Evolutionary conservation across 257 asterid genomes (phyloP).

Genomic region (Capsicum pubescens): DNA sequence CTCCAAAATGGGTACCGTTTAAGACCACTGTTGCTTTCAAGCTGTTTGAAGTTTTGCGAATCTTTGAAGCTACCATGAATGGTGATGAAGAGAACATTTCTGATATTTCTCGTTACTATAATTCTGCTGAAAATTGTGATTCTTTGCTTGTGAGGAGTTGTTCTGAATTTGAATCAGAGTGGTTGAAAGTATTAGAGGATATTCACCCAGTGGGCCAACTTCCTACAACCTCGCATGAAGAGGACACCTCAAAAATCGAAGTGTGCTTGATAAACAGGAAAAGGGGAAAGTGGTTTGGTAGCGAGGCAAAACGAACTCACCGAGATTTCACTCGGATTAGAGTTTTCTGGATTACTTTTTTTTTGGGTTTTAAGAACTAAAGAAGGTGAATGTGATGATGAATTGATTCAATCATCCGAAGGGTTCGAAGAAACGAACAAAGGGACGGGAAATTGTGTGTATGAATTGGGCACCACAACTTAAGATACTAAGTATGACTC

Average conservation of each 20-base stretch:
- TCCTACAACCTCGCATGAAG: neutral
- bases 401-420: constrained; percentile 23
- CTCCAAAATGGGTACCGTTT: constrained; percentile 45
- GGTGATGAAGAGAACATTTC: constrained; percentile 28
- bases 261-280: neutral
- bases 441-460: constrained; percentile 40
- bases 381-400: neutral
- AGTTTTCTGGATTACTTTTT: constrained; percentile 38
- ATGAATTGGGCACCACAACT: constrained; percentile 46
- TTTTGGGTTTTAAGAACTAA: constrained; percentile 42
- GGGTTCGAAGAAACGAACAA: constrained; percentile 39
- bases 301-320: constrained; percentile 39
- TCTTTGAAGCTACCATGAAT: constrained; percentile 1
- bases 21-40: constrained; percentile 38
- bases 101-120: constrained; percentile 15
- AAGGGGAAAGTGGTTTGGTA: constrained; percentile 17
- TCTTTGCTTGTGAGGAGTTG: constrained; percentile 32
- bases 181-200: neutral
- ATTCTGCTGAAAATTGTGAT: neutral
- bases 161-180: neutral
- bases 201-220: constrained; percentile 3
- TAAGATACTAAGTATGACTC: constrained; percentile 44
- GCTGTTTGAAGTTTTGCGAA: constrained; percentile 32
- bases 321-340: constrained; percentile 45
- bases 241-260: neutral